Evolutionary conservation across 2,329 filamentous ascomycete genomes (phyloP), one percentile per base, ranked within the genome.

Genomic region (Erysiphe pulchra): DNA sequence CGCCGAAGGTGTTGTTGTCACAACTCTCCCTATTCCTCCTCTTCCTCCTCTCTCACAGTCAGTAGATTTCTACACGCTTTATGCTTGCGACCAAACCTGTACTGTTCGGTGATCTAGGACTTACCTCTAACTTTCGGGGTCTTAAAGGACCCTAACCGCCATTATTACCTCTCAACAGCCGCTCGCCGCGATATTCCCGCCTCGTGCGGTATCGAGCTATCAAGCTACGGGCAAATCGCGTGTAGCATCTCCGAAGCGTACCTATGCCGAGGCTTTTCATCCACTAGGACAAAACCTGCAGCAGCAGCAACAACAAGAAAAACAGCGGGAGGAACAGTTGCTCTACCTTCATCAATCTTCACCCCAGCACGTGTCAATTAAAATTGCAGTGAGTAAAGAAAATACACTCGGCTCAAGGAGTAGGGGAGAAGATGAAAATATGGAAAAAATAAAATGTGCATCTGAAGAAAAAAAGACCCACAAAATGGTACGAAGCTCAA

Each of bases 401-500:
- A 44, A 50, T 34, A 51, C 48, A 47, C 50, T 55, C 43, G 49
- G 49, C 47, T 45, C 50, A 37, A 43, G 20, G 13, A 38, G 50
- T 18, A 53, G 49, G 31, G 45, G 52, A 47, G 54, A 55, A 53
- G 54, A 57, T 43, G 55, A 50, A 43, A 52, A 50, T 41, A 48
- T 40, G 43, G 51, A 48, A 44, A 50, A 44, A 14, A 50, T 53
- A 56, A 50, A 55, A 61, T 56, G 55, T 56, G 55, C 59, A 52
- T 53, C 53, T 47, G 60, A 63, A 51, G 61, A 64, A 52, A 63
- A 62, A 54, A 66, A 63, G 49, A 59, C 61, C 42, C 52, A 57
- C 41, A 62, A 62, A 55, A 66, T 66, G 32, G 79, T 84, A 71
- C 71, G 82, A 53, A 84, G 80, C 42, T 82, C 77, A 56, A 83